Evolutionary conservation across 164 flowering plant species (phyloP), one percentile per base, ranked within the genome.

Genomic region (Amborella trichopoda): DNA sequence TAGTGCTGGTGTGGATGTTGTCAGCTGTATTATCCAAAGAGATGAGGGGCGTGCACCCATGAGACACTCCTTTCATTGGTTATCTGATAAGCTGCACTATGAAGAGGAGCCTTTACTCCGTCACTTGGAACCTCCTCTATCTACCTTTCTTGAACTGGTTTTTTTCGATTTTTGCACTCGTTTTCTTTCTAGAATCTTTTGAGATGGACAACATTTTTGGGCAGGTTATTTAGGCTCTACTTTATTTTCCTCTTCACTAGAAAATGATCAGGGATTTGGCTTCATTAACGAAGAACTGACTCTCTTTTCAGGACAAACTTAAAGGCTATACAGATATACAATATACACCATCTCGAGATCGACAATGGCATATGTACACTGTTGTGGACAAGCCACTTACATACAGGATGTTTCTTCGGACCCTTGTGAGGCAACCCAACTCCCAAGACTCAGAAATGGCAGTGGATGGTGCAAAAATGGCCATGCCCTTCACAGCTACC

Each of bases 31-130:
- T 63, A 93, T 93, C 55, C 99, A 93, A 64, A 74, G 99, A 61
- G 99, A 93, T 59, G 99, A 93, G 70, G 99, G 99, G 27, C 68
- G 99, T 49, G 69, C 94, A 3, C 99, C 99, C 13, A 86, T 88
- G 87, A 72, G 99, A 56, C 99, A 93, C 56, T 93, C 99, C 27
- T 93, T 93, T 58, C 80, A 88, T 48, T 93, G 93, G 97, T 77
- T 93, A 33, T 33, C 67, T 13, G 93, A 78, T 44, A 88, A 80
- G 61, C 70, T 50, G 21, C 75, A 85, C 57, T 93, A 74, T 40
- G 78, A 64, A 57, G 99, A 93, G 60, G 97, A 93, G 48, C 95
- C 97, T 64, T 68, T 88, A 39, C 53, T 85, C 53, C 95, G 99
- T 46, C 97, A 93, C 66, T 61, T 93, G 62, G 99, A 93, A 65